Evolutionary conservation across 805 yeast genomes (phyloP).

Genomic region (Sugiyamaella chiloensis): DNA sequence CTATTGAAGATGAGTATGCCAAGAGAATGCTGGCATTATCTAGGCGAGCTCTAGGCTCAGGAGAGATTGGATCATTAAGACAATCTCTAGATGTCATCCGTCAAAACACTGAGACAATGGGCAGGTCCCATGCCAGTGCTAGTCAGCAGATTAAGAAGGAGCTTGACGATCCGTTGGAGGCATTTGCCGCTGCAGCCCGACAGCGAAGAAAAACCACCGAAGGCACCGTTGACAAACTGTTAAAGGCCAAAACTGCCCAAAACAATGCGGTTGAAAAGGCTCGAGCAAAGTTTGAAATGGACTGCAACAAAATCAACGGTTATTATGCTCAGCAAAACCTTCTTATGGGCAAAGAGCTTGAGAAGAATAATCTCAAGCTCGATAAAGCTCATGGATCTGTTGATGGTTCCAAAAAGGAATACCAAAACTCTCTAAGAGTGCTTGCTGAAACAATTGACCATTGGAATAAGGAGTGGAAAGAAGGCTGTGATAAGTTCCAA

Average conservation of each 20-base stretch:
- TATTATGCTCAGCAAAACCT: conserved; percentile 60
- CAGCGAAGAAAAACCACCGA: conserved; percentile 58
- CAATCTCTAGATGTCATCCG: conserved; percentile 57
- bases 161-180: conserved; percentile 49
- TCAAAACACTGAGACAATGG: conserved; percentile 57
- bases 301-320: conserved; percentile 57
- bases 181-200: conserved; percentile 50
- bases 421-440: conserved; percentile 51
- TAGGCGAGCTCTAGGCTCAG: conserved; percentile 48
- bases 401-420: conserved; percentile 49
- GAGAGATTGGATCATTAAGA: conserved; percentile 58
- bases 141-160: conserved; percentile 50
- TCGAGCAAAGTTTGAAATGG: conserved; percentile 50
- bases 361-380: conserved; percentile 54
- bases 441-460: conserved; percentile 55
- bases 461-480: conserved; percentile 72
- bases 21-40: conserved; percentile 52
- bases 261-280: conserved; percentile 34
- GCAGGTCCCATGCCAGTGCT: conserved; percentile 52
- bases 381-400: conserved; percentile 45
- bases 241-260: conserved; percentile 43
- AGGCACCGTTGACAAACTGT: conserved; percentile 52
- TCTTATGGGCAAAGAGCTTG: conserved; percentile 71
- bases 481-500: conserved; percentile 60
- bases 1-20: conserved; percentile 72